phyloP scores from a whole-genome alignment of 2,329 filamentous ascomycete genomes.

The Exophiala aquamarina region DNA sequence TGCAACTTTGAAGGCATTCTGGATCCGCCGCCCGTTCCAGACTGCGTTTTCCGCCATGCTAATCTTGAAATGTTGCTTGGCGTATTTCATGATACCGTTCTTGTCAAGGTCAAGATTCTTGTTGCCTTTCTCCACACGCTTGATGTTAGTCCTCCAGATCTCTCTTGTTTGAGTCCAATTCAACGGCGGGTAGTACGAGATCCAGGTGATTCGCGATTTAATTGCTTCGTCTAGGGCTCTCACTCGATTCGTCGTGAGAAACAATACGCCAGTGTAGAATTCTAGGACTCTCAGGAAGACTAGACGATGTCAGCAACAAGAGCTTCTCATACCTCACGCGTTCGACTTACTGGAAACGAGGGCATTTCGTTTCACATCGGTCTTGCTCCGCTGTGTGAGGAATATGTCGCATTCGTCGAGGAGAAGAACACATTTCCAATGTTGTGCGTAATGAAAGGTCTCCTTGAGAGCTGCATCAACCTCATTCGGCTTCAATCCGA shows the following conservation, averaged over 20 bases:
- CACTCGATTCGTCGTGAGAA: constrained; percentile 54
- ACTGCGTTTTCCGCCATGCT: constrained; percentile 18
- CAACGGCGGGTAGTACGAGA: constrained; percentile 41
- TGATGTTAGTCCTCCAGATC: constrained; percentile 30
- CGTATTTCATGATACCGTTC: neutral
- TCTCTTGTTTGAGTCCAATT: constrained; percentile 18
- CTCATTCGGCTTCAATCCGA: constrained; percentile 42
- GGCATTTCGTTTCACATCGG: constrained; percentile 25
- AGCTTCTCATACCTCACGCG: neutral
- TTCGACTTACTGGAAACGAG: constrained; percentile 9
- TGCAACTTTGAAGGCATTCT: constrained; percentile 38
- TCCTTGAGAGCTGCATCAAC: constrained; percentile 45
- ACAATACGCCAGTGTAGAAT: constrained; percentile 41
- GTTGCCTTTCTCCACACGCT: constrained; percentile 11
- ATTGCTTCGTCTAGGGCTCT: constrained; percentile 52
- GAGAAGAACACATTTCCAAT: constrained; percentile 31
- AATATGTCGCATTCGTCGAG: constrained; percentile 3
- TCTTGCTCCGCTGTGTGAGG: constrained; percentile 14
- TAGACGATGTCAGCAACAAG: neutral
- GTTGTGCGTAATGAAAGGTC: constrained; percentile 44
- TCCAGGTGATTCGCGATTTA: constrained; percentile 47
- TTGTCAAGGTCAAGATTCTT: constrained; percentile 4
- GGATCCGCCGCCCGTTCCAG: constrained; percentile 41
- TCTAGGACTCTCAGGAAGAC: constrained; percentile 14
- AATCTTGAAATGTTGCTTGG: constrained; percentile 2